Evolutionary conservation across 768 basidiomycete species (phyloP), one percentile per base, ranked within the genome.

Genomic region (Suillus luteus): DNA sequence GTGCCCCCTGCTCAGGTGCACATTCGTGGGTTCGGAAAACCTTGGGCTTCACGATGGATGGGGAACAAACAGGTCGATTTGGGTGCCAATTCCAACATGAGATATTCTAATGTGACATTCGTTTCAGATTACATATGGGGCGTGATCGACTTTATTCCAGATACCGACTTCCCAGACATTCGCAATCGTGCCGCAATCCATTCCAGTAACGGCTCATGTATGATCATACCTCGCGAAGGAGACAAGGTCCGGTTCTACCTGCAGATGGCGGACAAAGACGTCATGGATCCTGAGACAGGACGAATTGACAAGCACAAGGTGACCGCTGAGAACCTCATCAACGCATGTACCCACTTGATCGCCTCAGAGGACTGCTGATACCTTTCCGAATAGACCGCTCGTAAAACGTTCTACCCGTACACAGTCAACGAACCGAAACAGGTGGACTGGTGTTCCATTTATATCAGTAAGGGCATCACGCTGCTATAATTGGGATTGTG

Each of bases 121-220:
- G 7, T 19, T 54, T 82, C 79, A 76, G 87, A 93, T 60, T 89
- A 84, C 63, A 81, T 93, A 22, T 95, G 93, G 93, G 93, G 93
- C 3, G 92, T 94, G 3, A 75, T 93, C 22, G 93, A 93, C 73
- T 78, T 85, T 58, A 69, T 84, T 31, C 88, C 88, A 0, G 82
- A 86, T n/a, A 91, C 90, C 1, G 79, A 92, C 70, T 91, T 92
- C 64, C 92, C 92, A 0, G 90, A 93, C 71, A 87, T 90, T 64
- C 85, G 91, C 19, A 86, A 86, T 62, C 81, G 79, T 66, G 78
- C 79, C 57, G 85, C 78, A 0, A 83, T 92, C n/a, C 90, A 92
- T 72, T 91, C 90, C 0, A 80, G 81, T 43, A 81, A 84, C 57
- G 87, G 89, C 1, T 85, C 88, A 0, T 85, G 87, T 63, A 88